Percentiles rank a stretch among this genome's conserved stretches.
Evolutionary conservation across 306 rosid genomes (phyloP).

Genomic region (Inga oerstediana): DNA sequence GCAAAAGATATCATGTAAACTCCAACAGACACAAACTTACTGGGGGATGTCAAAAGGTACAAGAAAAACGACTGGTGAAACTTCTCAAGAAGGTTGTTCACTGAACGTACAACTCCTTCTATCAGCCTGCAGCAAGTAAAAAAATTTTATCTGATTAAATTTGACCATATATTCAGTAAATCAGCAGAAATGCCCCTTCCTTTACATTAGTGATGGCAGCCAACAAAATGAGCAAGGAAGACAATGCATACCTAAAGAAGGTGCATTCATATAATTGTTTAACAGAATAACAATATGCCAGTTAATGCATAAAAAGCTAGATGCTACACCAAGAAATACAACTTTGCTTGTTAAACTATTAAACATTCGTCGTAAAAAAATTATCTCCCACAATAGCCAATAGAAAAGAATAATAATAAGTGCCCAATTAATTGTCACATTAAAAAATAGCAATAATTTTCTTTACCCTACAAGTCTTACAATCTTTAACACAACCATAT

Average conservation of each 20-base stretch:
- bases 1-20: constrained; percentile 96
- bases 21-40: constrained; percentile 92
- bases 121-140: constrained; percentile 64
- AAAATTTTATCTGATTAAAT: constrained; percentile 23
- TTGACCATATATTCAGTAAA: not conserved
- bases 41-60: constrained; percentile 80
- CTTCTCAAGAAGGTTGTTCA: constrained; percentile 96
- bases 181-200: constrained; percentile 6
- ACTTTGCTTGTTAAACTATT: constrained; percentile 4
- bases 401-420: constrained; percentile 6
- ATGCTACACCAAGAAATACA: constrained; percentile 13
- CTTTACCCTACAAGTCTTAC: not conserved
- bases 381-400: not conserved
- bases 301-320: constrained; percentile 26
- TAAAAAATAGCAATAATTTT: constrained; percentile 9
- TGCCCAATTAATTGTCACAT: not conserved
- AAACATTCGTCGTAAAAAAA: constrained; percentile 12
- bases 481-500: not conserved
- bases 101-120: constrained; percentile 89
- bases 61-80: constrained; percentile 93
- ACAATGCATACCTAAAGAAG: not conserved
- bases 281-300: not conserved
- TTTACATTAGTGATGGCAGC: constrained; percentile 1
- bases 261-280: not conserved
- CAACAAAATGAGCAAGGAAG: not conserved